Base-by-base conservation (phyloP, 1,139 yeast species). In the Nakaseomyces delphensis region DNA sequence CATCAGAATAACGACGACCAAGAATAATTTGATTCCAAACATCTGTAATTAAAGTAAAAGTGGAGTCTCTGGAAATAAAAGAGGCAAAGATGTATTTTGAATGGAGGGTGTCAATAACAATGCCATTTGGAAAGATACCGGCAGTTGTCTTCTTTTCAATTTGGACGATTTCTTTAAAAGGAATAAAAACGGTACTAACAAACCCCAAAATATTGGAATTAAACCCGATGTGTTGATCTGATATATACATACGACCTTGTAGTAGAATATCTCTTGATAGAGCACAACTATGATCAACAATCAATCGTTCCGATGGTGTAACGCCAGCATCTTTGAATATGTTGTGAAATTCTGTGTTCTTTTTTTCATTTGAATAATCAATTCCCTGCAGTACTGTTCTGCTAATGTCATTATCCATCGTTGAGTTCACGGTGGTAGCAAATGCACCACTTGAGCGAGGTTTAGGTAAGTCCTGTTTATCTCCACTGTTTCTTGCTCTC, bases 161-260 rank as follows among this genome's bases (percentile, higher is more conserved):
- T 53, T 78, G 81, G 16, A 80, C 75, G 33, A 83, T 79, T 52
- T 82, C 87, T 47, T 73, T 77, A 41, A 82, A 67, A 1, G 87
- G 83, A 6, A 83, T 74, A n/a, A 72, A 60, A 23, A 81, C 58
- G 48, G 77, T 76, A 6, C 87, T 82, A 1, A 78, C 80, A 76
- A 85, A 77, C 0, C 91, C 91, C 43, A 83, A 65, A 44, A 83
- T 78, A 51, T 81, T 82, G 0, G 87, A 78, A 50, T 79, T 80
- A 63, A 83, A 83, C 48, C 83, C 76, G 13, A 82, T 62, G 51
- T 73, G 74, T 42, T 68, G 69, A 46, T 76, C 78, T 43, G 81
- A 72, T 11, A 83, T 64, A 56, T 77, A 82, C 66, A 83, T 63
- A 51, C 79, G 70, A 6, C 93, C 93, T 52, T 83, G 93, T 9